Evolutionary conservation across 768 basidiomycete species (phyloP), one percentile per base, ranked within the genome.

Genomic region (Leccinum aurantiacum): DNA sequence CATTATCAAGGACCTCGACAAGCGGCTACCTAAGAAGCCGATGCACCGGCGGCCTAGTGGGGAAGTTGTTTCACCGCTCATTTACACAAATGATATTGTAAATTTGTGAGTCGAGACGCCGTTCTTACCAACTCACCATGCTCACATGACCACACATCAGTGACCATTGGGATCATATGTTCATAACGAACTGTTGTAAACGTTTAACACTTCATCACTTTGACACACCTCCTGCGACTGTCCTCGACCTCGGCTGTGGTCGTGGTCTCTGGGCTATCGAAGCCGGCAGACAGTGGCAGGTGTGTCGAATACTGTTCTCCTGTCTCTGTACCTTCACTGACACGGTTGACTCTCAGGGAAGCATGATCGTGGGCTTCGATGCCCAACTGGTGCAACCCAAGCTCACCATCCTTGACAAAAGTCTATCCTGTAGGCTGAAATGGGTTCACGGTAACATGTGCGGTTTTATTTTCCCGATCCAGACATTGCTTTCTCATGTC

Each of bases 371-470:
- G 31, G 89, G 89, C 9, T 83, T 85, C 59, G 89, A 91, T 65
- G 71, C 83, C 27, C 73, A 74, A 25, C 65, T 77, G 3, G 76
- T 82, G 27, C 89, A 90, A 63, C 88, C 88, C 10, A 75, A 73
- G 29, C 68, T 75, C 22, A 57, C 64, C 10, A 65, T 79, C 4
- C 67, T 76, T 4, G 69, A 78, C 35, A 73, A 73, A 19, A 74
- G 78, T 52, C 64, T 88, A 6, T 72, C 82, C 2, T 69, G 71
- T 10, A 80, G 88, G 55, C 68, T 90, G 14, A 76, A 76, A 68
- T 91, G 89, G 89, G 78, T 86, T 0, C 84, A 85, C 57, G 87
- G 84, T 41, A 86, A 89, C 66, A 68, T 91, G 89, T 89, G 50
- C 80, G 74, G 17, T 24, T 37, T 61, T 53, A 7, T 22, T 52